A percentile compares a stretch with the other conserved stretches of the same genome.
Evolutionary conservation across 129 eudicot species (phyloP).

Genomic region (Flaveria bidentis): DNA sequence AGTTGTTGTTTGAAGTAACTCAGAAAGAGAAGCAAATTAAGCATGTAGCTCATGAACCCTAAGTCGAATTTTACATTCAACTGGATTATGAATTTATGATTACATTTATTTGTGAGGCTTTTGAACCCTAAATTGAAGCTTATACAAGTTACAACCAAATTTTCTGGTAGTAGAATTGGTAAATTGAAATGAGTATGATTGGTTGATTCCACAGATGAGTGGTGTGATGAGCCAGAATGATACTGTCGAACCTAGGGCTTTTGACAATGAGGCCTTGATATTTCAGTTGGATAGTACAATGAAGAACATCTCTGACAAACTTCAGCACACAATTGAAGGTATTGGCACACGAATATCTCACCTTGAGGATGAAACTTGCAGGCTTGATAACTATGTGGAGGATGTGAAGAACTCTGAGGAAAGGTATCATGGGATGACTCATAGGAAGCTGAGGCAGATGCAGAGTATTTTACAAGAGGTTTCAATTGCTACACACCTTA

Average conservation of each 20-base stretch:
- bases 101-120: conserved; percentile 2
- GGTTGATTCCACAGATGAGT: conserved; percentile 22
- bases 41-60: conserved; percentile 24
- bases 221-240: conserved; percentile 22
- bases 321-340: conserved; percentile 32
- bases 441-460: conserved; percentile 30
- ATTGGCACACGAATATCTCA: conserved; percentile 21
- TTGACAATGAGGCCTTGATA: conserved; percentile 21
- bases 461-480: conserved; percentile 43
- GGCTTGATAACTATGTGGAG: conserved; percentile 28
- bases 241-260: conserved; percentile 11
- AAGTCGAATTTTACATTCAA: background rate
- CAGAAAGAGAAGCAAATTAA: background rate
- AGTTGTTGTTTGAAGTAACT: background rate
- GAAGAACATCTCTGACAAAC: conserved; percentile 26
- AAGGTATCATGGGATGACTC: conserved; percentile 25
- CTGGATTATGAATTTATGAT: background rate
- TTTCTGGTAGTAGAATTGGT: background rate
- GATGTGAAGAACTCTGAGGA: conserved; percentile 29
- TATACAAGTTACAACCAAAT: background rate
- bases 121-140: conserved; percentile 20
- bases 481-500: background rate
- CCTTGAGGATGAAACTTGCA: conserved; percentile 31
- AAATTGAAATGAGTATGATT: conserved; percentile 17
- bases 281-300: conserved; percentile 27